Evolutionary conservation across 2,329 filamentous ascomycete genomes (phyloP), one percentile per base, ranked within the genome.

Genomic region (Penicillium verrucosum): DNA sequence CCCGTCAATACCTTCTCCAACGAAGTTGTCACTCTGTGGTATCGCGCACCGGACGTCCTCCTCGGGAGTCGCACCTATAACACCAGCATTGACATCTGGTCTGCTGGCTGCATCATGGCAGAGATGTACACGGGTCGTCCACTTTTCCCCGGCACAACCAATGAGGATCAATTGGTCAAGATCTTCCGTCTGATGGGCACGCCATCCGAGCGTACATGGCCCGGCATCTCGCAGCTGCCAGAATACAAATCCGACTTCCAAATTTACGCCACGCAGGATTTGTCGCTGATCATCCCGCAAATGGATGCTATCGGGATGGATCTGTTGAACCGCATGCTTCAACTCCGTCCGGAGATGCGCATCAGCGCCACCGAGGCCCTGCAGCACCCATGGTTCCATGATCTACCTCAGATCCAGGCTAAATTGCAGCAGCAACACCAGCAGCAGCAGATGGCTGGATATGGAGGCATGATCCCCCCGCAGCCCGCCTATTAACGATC

Each of bases 71-170:
- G 94, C 63, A 97, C 94, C 23, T 99, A 99, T 80, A 99, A 96
- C 77, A 99, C 94, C n/a, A 96, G 91, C 77, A 97, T 99, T 74
- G 94, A 99, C 70, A 97, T 99, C 72, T 99, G 94, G 94, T 96
- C 91, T 7, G 94, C 94, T 7, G 94, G 94, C 55, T 99, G 94
- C 75, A 99, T 99, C 80, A 97, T 99, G 94, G 94, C 94, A 10
- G 94, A 99, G 77, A 97, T 99, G 92, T 97, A 95, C 75, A 97
- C 93, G 0, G 94, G 94, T 4, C 85, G 94, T 18, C 94, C 94
- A 0, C 83, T 99, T 7, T 99, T 99, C 78, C 94, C 94, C 0
- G 94, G 94, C 57, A 99, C 94, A 1, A 97, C 94, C 37, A 99
- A 99, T 73, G 94, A 99, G 75, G 94, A 99, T 72, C 94, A 99